Base-by-base conservation (phyloP, 2,329 filamentous ascomycete genomes). In the Penicillium occitanis region DNA sequence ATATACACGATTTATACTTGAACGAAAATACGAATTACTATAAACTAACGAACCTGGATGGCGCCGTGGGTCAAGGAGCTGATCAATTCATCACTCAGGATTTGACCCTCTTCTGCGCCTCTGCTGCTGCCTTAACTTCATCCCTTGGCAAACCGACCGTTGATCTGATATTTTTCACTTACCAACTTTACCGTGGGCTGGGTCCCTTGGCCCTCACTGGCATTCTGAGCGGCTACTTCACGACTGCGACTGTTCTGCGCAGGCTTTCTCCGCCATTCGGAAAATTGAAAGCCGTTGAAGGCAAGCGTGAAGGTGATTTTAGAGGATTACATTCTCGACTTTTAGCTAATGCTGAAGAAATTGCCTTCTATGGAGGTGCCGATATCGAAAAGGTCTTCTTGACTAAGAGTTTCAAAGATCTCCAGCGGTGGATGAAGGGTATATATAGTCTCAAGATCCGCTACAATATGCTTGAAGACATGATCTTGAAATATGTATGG, bases 1-100 rank as follows among this genome's bases (percentile, higher is more conserved):
- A 99, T 77, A 97, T 99, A 63, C 95, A 99, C 78, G 95, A 99
- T 74, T 82, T 99, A 8, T 99, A 99, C 74, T 86, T 99, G 17
- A 97, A 96, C 76, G 91, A 96, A 65, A 93, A 95, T 71, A 87
- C 97, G 69, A 97, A 96, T 74, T 99, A 97, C 78, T 99, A 98
- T 80, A 98, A 97, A 77, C 82, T 99, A 65, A 87, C 91, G 28
- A 98, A 98, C 73, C 80, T 97, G 51, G 95, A 99, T 71, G 95
- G 95, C 11, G 94, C 94, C 0, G 88, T 98, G 46, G 94, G 93
- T 0, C 91, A 96, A 74, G 90, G 92, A 14, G 92, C 93, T 10
- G 95, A 99, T 74, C 95, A 99, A 74, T 98, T 93, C 78, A 98
- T 99, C 74, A 98, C 95, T 0, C 94, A 98, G 76, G 95, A 99